Evolutionary conservation across 768 basidiomycete genomes (phyloP), one percentile per base, ranked within the genome.

Genomic region (Tremella fuciformis): DNA sequence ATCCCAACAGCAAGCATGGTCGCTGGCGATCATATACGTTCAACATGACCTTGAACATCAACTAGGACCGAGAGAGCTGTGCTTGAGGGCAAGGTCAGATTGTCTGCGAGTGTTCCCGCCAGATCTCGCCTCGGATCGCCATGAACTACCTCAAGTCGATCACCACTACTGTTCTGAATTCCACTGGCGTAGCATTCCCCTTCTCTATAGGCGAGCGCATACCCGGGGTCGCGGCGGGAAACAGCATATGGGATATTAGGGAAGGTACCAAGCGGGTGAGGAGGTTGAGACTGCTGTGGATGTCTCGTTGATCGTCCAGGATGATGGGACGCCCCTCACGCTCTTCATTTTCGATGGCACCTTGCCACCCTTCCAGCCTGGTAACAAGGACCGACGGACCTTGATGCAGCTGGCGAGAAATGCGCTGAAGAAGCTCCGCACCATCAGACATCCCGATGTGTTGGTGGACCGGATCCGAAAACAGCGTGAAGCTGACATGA

Each of bases 401-500:
- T 78, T 84, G 9, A 79, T 88, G 52, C 84, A 85, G 0, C 82
- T 97, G 16, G 94, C 93, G 2, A 85, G 85, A 71, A 99, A 98
- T 77, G 85, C 91, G 1, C 79, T 97, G 48, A 85, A 88, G 56
- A 98, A 94, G 75, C 80, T 98, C 13, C 84, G 93, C 42, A 88
- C 89, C 2, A 89, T 87, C 8, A 85, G 96, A 37, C 96, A 99
- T 81, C 96, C 96, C 0, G 92, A 98, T 77, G 84, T 98, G 75
- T 77, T 50, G 50, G 74, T 24, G 24, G 47, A 38, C n/a, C 49
- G 15, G 9, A n/a, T n/a, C 46, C 13, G 15, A 18, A 38, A 24
- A 25, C 50, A 19, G 0, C 29, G 1, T 13, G 37, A 40, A 19
- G 22, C 55, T 64, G 40, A 50, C 16, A 13, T 3, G 25, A 62